Evolutionary conservation across 179 eudicot species (phyloP), one percentile per base, ranked within the genome.

Genomic region (Silene noctiflora): DNA sequence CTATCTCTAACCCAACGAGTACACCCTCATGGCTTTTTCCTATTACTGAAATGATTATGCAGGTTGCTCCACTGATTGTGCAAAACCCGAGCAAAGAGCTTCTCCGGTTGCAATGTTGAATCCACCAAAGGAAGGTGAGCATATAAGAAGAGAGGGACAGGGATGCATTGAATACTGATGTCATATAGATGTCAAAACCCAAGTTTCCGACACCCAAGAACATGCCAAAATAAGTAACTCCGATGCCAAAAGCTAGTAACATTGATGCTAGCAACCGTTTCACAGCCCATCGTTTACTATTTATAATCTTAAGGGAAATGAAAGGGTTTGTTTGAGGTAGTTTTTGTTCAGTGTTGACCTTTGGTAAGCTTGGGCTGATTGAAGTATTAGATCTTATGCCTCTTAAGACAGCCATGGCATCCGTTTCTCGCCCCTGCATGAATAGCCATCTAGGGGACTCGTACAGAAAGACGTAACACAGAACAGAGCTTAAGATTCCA

Each of bases 391-490:
- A 29, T 29, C 78, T 67, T 48, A 75, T 35, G 35, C 10, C 22
- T 75, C 58, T 69, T 19, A 79, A 17, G 20, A 75, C 55, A 10
- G 27, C 27, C 14, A 79, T 24, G 19, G 82, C 73, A 16, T 79
- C 78, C 1, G 2, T 68, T 39, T 51, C 13, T 27, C 71, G 63
- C 0, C 70, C 75, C 62, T 75, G 82, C 78, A 75, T 74, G 29
- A 75, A 20, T 56, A 79, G 8, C 82, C 78, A 79, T 61, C 82
- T 75, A 46, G 78, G 82, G 8, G 82, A 79, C 51, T 79, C 78
- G 5, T 12, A 62, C 6, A 79, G 46, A 10, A 69, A 51, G 65
- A 79, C 31, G n/a, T 75, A 75, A 63, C 66, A 69, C 16, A 75
- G 0, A 7, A 74, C 16, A 9, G 74, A 74, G 65, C 70, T 42